Conservation (phyloP, 73 alveolate genomes). For the Tetrahymena thermophila region DNA sequence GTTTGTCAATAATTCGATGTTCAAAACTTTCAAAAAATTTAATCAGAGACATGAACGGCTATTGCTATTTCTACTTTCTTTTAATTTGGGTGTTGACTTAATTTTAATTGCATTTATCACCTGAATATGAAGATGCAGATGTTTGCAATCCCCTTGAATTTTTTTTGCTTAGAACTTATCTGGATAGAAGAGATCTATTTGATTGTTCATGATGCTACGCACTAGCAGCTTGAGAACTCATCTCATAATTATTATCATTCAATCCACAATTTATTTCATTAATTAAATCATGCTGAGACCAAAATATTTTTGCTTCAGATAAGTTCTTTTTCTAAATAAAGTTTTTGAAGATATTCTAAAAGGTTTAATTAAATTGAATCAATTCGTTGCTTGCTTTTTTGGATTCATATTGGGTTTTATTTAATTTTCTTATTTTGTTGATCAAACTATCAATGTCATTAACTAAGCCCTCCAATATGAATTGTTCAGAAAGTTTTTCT, state of each 20-base stretch:
- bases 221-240: background rate
- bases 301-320: background rate
- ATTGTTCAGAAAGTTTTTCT: background rate
- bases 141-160: background rate
- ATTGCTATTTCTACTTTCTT: background rate
- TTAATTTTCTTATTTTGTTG: background rate
- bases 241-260: background rate
- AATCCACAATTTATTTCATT: background rate
- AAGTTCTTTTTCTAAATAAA: background rate
- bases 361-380: background rate
- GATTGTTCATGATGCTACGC: background rate
- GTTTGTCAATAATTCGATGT: background rate
- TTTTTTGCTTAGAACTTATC: background rate
- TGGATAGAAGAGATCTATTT: background rate
- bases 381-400: background rate
- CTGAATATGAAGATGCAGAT: background rate
- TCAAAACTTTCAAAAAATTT: background rate
- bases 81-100: background rate
- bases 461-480: background rate
- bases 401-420: background rate
- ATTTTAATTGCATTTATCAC: background rate
- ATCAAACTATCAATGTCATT: background rate
- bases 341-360: background rate
- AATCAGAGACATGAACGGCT: background rate
- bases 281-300: background rate